Evolutionary conservation across 352 stramenopile genomes (phyloP), one percentile per base, ranked within the genome.

Genomic region (Phytophthora ohioensis): DNA sequence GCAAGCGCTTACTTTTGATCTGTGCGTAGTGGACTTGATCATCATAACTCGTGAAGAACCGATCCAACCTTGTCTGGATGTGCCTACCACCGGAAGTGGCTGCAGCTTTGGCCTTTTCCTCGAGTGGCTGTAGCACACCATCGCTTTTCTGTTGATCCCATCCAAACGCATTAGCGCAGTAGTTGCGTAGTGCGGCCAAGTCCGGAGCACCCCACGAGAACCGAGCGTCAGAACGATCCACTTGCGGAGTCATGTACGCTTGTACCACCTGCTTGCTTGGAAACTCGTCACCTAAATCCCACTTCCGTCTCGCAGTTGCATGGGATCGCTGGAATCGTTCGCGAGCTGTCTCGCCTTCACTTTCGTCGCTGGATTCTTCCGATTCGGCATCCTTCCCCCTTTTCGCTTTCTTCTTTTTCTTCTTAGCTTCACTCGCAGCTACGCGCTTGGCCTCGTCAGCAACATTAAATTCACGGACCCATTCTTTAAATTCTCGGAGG

Each of bases 41-140:
- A 52, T 99, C 88, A 75, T 99, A 99, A 21, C 81, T 92, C 66
- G 95, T 98, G 67, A 99, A 99, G 56, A 98, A 98, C 9, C 90
- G 89, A 70, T 99, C 97, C 38, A 99, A 91, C 12, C 97, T 82
- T 5, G 88, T 98, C 77, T 99, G 97, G 9, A 88, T 65, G 15
- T 71, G 67, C 39, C 61, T 56, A 2, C 83, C 82, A 3, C 58
- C 64, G 1, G 57, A 64, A 3, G 68, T 62, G 27, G 69, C 69
- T 48, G 78, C 60, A 34, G 53, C 64, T 36, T 74, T 82, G 4
- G 77, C 78, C 30, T 88, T 87, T 52, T 92, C 76, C 69, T 91
- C 77, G 13, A 99, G 84, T 9, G 97, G 97, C n/a, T 93, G 69
- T 32, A 99, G 56, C 27, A 97, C 76, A 10, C 82, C 75, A 69